These are phyloP conservation scores for Ambrosia hybrid DNA, from an alignment of 140 eudicot species.

Conservation along the genomic window DNA sequence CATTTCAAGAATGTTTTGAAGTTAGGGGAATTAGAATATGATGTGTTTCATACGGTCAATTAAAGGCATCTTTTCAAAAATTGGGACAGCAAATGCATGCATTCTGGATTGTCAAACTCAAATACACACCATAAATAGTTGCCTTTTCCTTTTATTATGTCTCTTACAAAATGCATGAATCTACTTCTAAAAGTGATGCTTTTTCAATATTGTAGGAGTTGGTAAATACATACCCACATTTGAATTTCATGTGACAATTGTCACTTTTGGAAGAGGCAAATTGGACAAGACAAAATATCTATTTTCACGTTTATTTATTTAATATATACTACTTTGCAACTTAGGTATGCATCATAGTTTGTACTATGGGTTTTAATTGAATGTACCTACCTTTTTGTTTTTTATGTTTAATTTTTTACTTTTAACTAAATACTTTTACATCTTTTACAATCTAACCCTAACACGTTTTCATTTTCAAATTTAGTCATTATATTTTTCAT, in stretches of 20 bases:
- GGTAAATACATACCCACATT: not conserved
- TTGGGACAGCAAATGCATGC: conserved; percentile 15
- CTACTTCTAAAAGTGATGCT: not conserved
- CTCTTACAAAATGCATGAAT: conserved; percentile 14
- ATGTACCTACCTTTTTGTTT: too few relatives aligned
- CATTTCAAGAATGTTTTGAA: conserved; percentile 16
- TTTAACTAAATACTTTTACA: too few relatives aligned
- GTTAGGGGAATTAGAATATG: conserved; percentile 21
- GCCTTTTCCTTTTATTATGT: conserved; percentile 8
- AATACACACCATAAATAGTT: conserved; percentile 15
- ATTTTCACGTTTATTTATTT: too few relatives aligned
- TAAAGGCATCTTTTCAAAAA: conserved; percentile 2
- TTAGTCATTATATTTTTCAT: too few relatives aligned
- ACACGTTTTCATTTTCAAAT: too few relatives aligned
- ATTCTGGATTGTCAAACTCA: conserved; percentile 1
- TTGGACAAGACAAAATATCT: not conserved
- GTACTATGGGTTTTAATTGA: too few relatives aligned
- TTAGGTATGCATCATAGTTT: too few relatives aligned
- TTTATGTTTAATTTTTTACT: too few relatives aligned
- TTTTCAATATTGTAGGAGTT: not conserved
- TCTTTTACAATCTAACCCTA: too few relatives aligned
- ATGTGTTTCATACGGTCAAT: conserved; percentile 19
- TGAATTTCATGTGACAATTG: not conserved
- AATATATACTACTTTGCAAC: too few relatives aligned
- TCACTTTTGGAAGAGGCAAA: not conserved